Conservation (phyloP, 352 stramenopile species). For the Globisporangium iwayamae region DNA sequence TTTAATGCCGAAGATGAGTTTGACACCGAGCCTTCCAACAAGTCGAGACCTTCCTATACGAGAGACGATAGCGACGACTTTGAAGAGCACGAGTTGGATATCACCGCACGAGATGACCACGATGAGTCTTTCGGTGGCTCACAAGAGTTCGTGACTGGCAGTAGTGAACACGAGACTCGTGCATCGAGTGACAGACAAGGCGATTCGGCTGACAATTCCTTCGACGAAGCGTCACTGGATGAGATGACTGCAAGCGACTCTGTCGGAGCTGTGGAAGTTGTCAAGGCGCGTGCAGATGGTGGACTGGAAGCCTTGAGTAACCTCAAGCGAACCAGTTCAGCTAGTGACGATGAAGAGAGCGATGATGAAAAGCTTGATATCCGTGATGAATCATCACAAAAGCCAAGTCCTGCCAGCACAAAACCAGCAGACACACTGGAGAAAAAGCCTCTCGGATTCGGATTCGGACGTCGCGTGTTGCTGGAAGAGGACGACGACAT, state of each 20-base stretch:
- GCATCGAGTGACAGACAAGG: background rate
- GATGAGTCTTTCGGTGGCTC: conserved; percentile 14
- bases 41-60: background rate
- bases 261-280: background rate
- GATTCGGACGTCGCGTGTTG: background rate
- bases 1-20: conserved; percentile 5
- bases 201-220: background rate
- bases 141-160: background rate
- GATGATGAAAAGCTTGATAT: background rate
- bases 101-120: conserved; percentile 12
- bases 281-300: background rate
- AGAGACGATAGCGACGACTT: background rate
- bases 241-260: background rate
- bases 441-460: background rate
- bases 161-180: background rate
- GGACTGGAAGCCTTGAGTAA: background rate
- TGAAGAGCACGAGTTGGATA: conserved; percentile 10
- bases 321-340: background rate
- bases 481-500: conserved; percentile 29
- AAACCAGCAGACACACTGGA: background rate
- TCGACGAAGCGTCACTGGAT: background rate
- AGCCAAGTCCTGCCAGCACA: background rate
- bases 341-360: conserved; percentile 1
- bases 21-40: background rate
- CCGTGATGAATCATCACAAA: background rate